Conservation (phyloP, 2,329 filamentous ascomycete genomes). For the Aspergillus sp. region DNA sequence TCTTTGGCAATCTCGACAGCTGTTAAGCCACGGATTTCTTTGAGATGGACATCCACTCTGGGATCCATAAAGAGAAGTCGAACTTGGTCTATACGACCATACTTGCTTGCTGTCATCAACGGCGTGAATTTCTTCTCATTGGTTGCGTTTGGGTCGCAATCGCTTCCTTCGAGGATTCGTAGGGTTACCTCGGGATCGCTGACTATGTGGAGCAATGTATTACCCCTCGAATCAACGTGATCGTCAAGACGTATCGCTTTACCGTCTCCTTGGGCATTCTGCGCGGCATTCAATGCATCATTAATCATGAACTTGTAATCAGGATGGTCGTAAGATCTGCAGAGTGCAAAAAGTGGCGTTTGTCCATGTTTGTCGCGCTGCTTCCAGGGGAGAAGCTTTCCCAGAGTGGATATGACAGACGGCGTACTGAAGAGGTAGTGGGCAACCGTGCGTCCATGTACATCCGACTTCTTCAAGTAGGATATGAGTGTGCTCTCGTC, state of each 20-base stretch:
- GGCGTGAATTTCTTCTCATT: slow-evolving; percentile 95
- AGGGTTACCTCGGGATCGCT: slow-evolving; percentile 73
- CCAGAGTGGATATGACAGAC: slow-evolving; percentile 68
- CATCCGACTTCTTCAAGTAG: slow-evolving; percentile 73
- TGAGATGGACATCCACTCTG: slow-evolving; percentile 75
- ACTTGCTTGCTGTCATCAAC: slow-evolving; percentile 97
- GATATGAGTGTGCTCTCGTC: slow-evolving; percentile 51
- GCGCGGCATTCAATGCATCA: slow-evolving; percentile 68
- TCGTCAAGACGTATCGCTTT: slow-evolving; percentile 82
- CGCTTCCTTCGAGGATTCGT: slow-evolving; percentile 72
- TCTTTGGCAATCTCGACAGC: slow-evolving; percentile 96
- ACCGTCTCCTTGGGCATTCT: slow-evolving; percentile 66
- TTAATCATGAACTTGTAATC: slow-evolving; percentile 85
- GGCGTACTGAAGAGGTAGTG: slow-evolving; percentile 95
- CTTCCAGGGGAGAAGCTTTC: slow-evolving; percentile 74
- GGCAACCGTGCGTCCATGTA: slow-evolving; percentile 79
- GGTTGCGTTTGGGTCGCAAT: slow-evolving; percentile 90
- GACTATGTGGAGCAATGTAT: slow-evolving; percentile 91
- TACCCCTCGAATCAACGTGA: slow-evolving; percentile 86
- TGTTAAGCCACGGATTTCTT: slow-evolving; percentile 80
- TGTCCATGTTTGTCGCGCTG: slow-evolving; percentile 94
- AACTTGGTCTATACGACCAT: slow-evolving; percentile 90
- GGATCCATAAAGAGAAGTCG: slow-evolving; percentile 79
- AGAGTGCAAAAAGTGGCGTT: slow-evolving; percentile 93
- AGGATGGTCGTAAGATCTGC: slow-evolving; percentile 87